Evolutionary conservation across 768 basidiomycete species (phyloP).

Genomic region (Asterophora lycoperdoides): DNA sequence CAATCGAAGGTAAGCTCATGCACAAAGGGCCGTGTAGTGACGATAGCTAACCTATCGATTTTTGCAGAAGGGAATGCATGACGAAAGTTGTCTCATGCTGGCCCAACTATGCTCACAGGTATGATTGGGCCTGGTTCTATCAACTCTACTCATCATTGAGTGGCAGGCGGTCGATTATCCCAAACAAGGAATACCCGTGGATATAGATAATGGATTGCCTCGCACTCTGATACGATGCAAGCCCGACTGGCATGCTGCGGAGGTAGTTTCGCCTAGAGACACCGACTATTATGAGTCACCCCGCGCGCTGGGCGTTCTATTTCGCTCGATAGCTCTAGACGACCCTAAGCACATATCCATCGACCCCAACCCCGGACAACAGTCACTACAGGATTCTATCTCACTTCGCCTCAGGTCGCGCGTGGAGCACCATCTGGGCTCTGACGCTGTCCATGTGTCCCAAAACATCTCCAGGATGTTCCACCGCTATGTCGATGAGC

Average conservation of each 20-base stretch:
- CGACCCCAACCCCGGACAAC: slow-evolving; percentile 6
- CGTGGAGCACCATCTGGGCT: slow-evolving; percentile 29
- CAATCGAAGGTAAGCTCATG: slow-evolving; percentile 54
- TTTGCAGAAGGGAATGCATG: slow-evolving; percentile 55
- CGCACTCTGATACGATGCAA: slow-evolving; percentile 56
- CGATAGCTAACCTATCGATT: background rate
- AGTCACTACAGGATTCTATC: slow-evolving; percentile 34
- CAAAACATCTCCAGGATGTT: slow-evolving; percentile 38
- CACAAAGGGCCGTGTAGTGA: background rate
- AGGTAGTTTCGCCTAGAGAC: slow-evolving; percentile 46
- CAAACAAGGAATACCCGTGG: slow-evolving; percentile 68
- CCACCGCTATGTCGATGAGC: slow-evolving; percentile 54
- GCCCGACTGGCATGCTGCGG: slow-evolving; percentile 75
- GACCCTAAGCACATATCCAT: slow-evolving; percentile 28
- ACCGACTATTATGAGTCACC: slow-evolving; percentile 70
- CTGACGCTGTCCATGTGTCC: slow-evolving; percentile 21
- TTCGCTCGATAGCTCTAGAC: slow-evolving; percentile 52
- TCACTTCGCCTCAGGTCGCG: slow-evolving; percentile 27
- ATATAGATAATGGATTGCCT: slow-evolving; percentile 47
- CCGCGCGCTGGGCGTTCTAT: slow-evolving; percentile 69
- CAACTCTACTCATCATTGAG: background rate
- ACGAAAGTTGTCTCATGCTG: slow-evolving; percentile 51
- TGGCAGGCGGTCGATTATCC: slow-evolving; percentile 80
- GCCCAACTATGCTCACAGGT: slow-evolving; percentile 59
- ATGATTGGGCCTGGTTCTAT: background rate